These are phyloP conservation scores for Paecilomyces fulvus DNA, from an alignment of 2,329 filamentous ascomycete species.

Conservation along the genomic window DNA sequence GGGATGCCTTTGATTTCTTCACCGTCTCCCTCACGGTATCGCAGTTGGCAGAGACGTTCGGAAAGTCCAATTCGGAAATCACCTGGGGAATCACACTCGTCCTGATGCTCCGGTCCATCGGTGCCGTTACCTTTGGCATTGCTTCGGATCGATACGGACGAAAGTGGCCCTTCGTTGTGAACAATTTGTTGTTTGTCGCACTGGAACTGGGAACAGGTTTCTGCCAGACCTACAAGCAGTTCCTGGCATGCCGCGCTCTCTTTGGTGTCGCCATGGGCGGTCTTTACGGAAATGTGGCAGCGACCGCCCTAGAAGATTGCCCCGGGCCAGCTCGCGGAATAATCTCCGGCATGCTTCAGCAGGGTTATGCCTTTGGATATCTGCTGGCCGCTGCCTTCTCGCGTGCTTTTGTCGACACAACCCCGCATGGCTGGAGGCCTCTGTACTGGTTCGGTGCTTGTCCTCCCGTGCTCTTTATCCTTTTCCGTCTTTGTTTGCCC, in stretches of 20 bases:
- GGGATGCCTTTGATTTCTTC: constrained; percentile 55
- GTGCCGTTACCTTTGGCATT: constrained; percentile 49
- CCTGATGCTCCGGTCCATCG: constrained; percentile 54
- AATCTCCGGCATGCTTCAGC: constrained; percentile 54
- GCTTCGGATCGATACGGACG: constrained; percentile 37
- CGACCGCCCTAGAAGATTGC: constrained; percentile 55
- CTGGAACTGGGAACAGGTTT: constrained; percentile 55
- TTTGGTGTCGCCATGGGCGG: constrained; percentile 60
- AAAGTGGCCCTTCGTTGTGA: constrained; percentile 54
- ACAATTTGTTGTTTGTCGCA: constrained; percentile 53
- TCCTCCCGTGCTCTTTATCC: constrained; percentile 71
- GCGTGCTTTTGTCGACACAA: constrained; percentile 52
- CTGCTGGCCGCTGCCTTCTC: constrained; percentile 51
- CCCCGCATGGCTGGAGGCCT: constrained; percentile 70
- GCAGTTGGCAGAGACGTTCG: constrained; percentile 46
- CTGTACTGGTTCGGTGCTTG: constrained; percentile 84
- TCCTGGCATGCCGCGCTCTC: constrained; percentile 50
- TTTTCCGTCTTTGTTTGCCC: constrained; percentile 66
- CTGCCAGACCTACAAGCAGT: constrained; percentile 49
- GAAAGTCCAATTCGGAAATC: constrained; percentile 48
- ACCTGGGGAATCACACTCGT: constrained; percentile 52
- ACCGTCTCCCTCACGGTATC: constrained; percentile 50
- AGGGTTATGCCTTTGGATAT: constrained; percentile 58
- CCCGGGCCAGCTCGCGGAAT: constrained; percentile 51
- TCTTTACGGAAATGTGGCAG: constrained; percentile 53